Base-by-base conservation (phyloP, 805 yeast species). In the Candida silvicultrix region DNA sequence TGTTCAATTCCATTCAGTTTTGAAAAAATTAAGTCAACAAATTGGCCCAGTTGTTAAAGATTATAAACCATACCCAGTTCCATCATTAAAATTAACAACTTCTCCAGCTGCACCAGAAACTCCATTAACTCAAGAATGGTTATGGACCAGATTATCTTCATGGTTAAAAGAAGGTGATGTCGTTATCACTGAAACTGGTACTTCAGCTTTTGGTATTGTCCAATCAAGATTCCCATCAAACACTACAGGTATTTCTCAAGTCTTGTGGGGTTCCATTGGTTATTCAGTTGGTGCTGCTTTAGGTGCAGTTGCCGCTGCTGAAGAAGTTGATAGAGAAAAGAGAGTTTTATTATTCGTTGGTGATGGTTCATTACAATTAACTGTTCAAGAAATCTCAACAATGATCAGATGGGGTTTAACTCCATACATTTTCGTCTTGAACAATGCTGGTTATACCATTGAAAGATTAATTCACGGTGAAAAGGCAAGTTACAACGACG, bases 261-360 rank as follows among this genome's bases (percentile, higher is more conserved):
- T 81, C 45, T 69, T 83, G 58, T 83, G 86, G 85, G 87, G 88
- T 57, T 81, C 87, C 42, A 82, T 82, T 63, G 89, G 89, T 58
- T 81, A 67, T 68, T 71, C 87, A 43, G 77, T 80, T 48, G 87
- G 87, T 63, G 80, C 86, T 41, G 69, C 81, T 21, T 64, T 78
- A 49, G 88, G 88, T 63, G 87, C 88, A 41, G 77, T 77, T 38
- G 75, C 80, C 67, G 87, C 85, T 22, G 79, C 83, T 53, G 76
- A 77, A 59, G 87, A 82, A 64, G 58, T 78, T 47, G 78, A 79
- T 59, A 80, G 80, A 53, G 60, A 62, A 49, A 78, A 73, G 66
- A 77, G 88, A 73, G 85, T 79, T 45, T 71, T 81, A 49, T 67
- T 83, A 49, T 82, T 82, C 62, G 77, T 81, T 54, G 89, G 89